Evolutionary conservation across 169 alveolate species (phyloP).

Genomic region (Plasmodium yoelii): DNA sequence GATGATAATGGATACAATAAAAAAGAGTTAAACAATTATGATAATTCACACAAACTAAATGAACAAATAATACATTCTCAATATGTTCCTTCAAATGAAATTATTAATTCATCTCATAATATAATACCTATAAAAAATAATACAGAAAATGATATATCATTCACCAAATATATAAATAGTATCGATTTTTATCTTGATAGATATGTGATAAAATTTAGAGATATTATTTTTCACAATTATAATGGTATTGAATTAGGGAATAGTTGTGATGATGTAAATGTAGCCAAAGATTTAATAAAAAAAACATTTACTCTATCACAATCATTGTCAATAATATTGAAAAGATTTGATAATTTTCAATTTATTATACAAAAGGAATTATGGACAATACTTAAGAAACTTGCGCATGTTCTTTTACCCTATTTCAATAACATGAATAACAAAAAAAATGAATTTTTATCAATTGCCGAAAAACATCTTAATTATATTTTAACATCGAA

Average conservation of each 20-base stretch:
- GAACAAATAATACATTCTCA: too few relatives aligned
- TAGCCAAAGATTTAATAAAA: too few relatives aligned
- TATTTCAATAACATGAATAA: background rate
- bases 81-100: background rate
- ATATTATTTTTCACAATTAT: conserved; percentile 49
- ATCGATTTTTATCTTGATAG: conserved; percentile 29
- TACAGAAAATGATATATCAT: background rate
- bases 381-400: conserved; percentile 3
- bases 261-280: too few relatives aligned
- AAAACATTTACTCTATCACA: background rate
- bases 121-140: background rate
- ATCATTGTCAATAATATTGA: conserved; percentile 21
- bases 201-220: conserved; percentile 52
- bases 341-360: conserved; percentile 16
- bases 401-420: conserved; percentile 15
- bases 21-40: background rate
- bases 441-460: background rate
- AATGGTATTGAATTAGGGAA: conserved; percentile 11
- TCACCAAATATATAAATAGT: conserved; percentile 5
- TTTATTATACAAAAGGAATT: conserved; percentile 22
- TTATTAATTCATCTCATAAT: background rate
- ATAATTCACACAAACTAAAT: too few relatives aligned
- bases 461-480: background rate
- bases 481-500: background rate
- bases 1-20: background rate